Base-by-base conservation (phyloP, 2,329 filamentous ascomycete species). In the Pezicula rhizophila region DNA sequence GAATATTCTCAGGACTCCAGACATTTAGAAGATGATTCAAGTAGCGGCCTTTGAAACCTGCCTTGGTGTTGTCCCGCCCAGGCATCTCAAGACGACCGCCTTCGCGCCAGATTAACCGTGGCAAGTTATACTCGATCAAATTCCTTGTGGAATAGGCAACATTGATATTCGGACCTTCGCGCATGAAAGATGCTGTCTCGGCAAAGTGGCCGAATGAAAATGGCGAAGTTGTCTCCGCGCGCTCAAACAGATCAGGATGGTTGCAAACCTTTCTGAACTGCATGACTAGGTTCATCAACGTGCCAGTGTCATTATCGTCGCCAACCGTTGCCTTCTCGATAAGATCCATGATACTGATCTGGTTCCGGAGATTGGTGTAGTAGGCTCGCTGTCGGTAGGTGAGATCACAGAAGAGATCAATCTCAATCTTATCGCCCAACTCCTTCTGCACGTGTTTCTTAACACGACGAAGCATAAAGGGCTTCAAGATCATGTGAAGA, bases 381-480 rank as follows among this genome's bases (percentile, higher is more conserved):
- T 95, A 89, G 14, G 91, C 91, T 28, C 93, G 84, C 68, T 99
- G 93, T 57, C 93, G 85, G 68, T 97, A 97, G 0, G 93, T 97
- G 54, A 99, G 80, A 60, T 99, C 86, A 67, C 93, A 99, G 79
- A 92, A 97, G 51, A 99, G 81, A 61, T 99, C 93, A 53, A 89
- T 75, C 68, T 99, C 93, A 51, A 97, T 95, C 82, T 99, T 99
- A 79, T 99, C 93, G 42, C 93, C 93, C 43, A 99, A 82, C 68
- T 99, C 93, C 69, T 97, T 96, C 68, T 99, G 93, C 44, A 99
- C 93, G 67, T 99, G 92, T 74, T 97, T 97, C 82, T 99, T 99
- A 70, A 99, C 89, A 80, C 93, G 92, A 60, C 93, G 89, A 66
- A 99, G 81, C 93, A 99, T 99, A 75, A 99, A 99, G 0, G 93